Evolutionary conservation across 2,329 filamentous ascomycete species (phyloP).

Genomic region (Tricladium varicosporioides): DNA sequence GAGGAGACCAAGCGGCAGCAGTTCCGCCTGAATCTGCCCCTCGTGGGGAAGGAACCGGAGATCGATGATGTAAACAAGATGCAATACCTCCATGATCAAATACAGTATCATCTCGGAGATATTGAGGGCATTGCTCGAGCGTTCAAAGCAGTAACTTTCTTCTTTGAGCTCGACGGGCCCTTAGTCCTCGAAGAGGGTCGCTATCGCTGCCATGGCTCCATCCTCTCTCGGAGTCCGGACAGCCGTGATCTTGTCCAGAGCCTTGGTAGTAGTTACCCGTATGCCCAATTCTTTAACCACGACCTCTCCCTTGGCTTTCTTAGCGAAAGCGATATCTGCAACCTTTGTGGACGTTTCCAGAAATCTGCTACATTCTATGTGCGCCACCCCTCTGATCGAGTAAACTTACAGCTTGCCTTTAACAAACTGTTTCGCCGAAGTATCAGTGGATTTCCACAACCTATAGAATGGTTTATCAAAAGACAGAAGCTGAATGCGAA

Average conservation of each 20-base stretch:
- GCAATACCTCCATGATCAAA: constrained; percentile 16
- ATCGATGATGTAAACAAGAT: constrained; percentile 24
- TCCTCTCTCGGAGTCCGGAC: constrained; percentile 22
- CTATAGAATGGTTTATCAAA: constrained; percentile 22
- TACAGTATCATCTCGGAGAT: constrained; percentile 15
- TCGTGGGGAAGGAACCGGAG: constrained; percentile 16
- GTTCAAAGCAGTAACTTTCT: constrained; percentile 23
- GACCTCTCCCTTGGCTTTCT: constrained; percentile 14
- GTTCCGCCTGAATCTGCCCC: constrained; percentile 24
- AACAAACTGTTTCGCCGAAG: constrained; percentile 18
- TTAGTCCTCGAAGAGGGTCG: constrained; percentile 9
- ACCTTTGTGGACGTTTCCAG: constrained; percentile 17
- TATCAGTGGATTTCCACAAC: constrained; percentile 24
- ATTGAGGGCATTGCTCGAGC: constrained; percentile 15
- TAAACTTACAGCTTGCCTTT: constrained; percentile 20
- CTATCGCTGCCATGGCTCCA: constrained; percentile 20
- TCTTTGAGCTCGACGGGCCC: constrained; percentile 23
- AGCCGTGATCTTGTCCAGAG: constrained; percentile 15
- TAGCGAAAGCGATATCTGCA: constrained; percentile 18
- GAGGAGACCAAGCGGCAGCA: constrained; percentile 18
- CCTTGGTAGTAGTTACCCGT: constrained; percentile 12
- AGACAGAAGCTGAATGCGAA: constrained; percentile 19
- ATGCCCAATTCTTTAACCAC: constrained; percentile 15
- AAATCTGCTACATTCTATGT: constrained; percentile 22
- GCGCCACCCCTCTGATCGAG: constrained; percentile 16